phyloP scores from a whole-genome alignment of 2,329 filamentous ascomycete genomes.

The Xylaria sp. region DNA sequence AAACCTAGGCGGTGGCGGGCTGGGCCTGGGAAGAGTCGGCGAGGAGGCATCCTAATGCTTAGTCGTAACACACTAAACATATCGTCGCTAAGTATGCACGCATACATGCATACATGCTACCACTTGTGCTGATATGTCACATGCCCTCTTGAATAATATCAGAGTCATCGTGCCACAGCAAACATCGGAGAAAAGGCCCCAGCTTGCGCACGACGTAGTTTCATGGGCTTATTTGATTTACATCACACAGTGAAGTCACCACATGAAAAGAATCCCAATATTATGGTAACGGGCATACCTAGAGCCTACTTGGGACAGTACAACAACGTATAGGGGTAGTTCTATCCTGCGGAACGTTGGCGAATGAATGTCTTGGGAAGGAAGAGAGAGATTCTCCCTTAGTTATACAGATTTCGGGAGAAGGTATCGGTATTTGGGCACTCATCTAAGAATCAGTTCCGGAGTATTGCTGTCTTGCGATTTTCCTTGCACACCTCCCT shows the following conservation, averaged over 20 bases:
- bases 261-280: not conserved
- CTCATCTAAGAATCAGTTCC: not conserved
- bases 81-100: not conserved
- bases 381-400: not conserved
- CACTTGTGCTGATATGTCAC: not conserved
- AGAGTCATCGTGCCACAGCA: not conserved
- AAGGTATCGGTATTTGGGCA: not conserved
- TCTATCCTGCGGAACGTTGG: not conserved
- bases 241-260: not conserved
- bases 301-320: not conserved
- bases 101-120: not conserved
- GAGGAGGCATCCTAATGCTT: constrained; percentile 40
- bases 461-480: not conserved
- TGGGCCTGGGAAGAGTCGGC: constrained; percentile 50
- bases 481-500: not conserved
- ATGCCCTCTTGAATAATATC: not conserved
- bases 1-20: constrained; percentile 44
- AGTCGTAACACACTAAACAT: not conserved
- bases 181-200: not conserved
- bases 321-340: not conserved
- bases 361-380: not conserved
- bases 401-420: not conserved
- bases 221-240: not conserved
- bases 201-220: not conserved
- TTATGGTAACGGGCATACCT: not conserved